Base-by-base conservation (phyloP, 352 stramenopile species). In the Phytophthora aleatoria region DNA sequence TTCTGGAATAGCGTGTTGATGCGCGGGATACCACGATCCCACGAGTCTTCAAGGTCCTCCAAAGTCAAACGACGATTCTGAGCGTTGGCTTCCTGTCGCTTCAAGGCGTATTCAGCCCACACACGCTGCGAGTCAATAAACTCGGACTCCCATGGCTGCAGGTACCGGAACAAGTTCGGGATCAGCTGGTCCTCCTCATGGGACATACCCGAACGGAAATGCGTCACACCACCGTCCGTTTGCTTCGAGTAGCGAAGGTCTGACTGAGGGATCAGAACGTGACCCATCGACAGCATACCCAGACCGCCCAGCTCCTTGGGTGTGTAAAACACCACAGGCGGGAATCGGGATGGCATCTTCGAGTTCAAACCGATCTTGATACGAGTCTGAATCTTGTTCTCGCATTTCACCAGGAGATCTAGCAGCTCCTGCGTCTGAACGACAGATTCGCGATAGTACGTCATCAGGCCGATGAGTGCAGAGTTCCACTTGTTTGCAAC, bases 331-430 rank as follows among this genome's bases (percentile, higher is more conserved):
- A 99, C 97, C 26, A 99, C 97, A 10, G 98, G 98, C 36, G 98
- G 98, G 83, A 99, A 99, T 54, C 97, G 94, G 49, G 93, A 99
- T 39, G 97, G 97, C 97, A 99, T 99, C 79, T 99, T 99, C 69
- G 94, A 99, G 89, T 99, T 99, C 50, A 99, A 75, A 5, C 98
- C 98, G 61, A 99, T 99, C 86, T 99, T 99, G 78, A 99, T 99
- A 77, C 98, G 89, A 48, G 97, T 99, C 76, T 99, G 98, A 65
- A 99, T 99, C 83, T 99, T 99, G 81, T 99, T 99, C 70, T 99
- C 98, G 71, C 98, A 99, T 79, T 99, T 99, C 31, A 99, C 98
- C 7, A 99, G 81, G 36, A 99, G 73, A 77, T 99, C 98, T 42
- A 99, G 83, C n/a, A 99, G 81, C 72, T 99, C 97, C 77, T 99